These are phyloP conservation scores for Arthroderma sp. DNA, from an alignment of 2,329 filamentous ascomycete genomes.

Conservation along the genomic window DNA sequence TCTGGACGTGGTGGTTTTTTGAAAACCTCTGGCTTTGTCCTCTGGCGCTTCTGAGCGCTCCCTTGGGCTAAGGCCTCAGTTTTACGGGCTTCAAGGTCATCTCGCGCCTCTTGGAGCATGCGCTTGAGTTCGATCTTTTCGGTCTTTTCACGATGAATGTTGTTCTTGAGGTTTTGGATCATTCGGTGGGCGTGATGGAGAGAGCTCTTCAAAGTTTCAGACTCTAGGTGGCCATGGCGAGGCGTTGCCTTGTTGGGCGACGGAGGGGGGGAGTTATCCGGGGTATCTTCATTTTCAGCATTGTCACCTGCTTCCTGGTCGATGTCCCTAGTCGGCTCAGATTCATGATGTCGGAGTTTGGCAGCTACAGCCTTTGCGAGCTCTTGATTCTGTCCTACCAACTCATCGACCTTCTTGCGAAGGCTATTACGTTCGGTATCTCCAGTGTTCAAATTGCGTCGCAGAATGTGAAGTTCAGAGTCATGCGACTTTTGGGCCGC, in stretches of 20 bases:
- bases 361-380: slow-evolving; percentile 72
- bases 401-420: slow-evolving; percentile 75
- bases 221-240: slow-evolving; percentile 80
- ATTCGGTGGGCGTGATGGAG: slow-evolving; percentile 89
- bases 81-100: slow-evolving; percentile 66
- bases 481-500: slow-evolving; percentile 71
- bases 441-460: slow-evolving; percentile 63
- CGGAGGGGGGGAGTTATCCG: slow-evolving; percentile 78
- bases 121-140: slow-evolving; percentile 93
- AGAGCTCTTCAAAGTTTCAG: slow-evolving; percentile 88
- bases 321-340: slow-evolving; percentile 46
- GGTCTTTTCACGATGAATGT: slow-evolving; percentile 94
- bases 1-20: slow-evolving; percentile 67
- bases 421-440: slow-evolving; percentile 69
- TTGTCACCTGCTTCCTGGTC: slow-evolving; percentile 54
- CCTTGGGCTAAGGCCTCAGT: slow-evolving; percentile 32
- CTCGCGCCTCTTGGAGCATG: slow-evolving; percentile 86
- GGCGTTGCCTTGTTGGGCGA: slow-evolving; percentile 88
- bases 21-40: slow-evolving; percentile 54
- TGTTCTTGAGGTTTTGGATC: slow-evolving; percentile 89
- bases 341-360: slow-evolving; percentile 56
- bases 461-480: slow-evolving; percentile 71
- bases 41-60: slow-evolving; percentile 41
- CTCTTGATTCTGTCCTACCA: slow-evolving; percentile 81
- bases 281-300: slow-evolving; percentile 58